Conservation (phyloP, 192 early-diverging fungal genomes). For the Coemansia sp. region DNA sequence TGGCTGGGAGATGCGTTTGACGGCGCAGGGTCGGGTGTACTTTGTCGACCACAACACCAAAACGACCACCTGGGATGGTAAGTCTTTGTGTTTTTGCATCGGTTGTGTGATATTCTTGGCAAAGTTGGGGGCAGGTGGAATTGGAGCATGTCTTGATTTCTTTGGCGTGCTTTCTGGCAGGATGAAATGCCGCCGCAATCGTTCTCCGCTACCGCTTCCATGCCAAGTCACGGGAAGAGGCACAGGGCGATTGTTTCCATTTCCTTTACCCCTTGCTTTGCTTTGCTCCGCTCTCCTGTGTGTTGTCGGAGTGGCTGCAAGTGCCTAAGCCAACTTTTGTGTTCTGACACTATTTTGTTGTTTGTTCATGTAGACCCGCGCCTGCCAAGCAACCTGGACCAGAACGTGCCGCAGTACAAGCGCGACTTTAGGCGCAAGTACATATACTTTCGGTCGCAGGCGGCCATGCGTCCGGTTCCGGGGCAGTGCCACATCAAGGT, state of each 20-base stretch:
- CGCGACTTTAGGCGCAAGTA: constrained; percentile 96
- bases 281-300: too few relatives aligned
- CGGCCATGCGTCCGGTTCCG: constrained; percentile 78
- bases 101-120: neutral
- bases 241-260: neutral
- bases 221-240: neutral
- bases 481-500: constrained; percentile 94
- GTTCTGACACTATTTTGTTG: neutral
- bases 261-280: neutral
- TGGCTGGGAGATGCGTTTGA: constrained; percentile 98
- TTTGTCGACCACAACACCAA: constrained; percentile 99
- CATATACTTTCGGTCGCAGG: constrained; percentile 94
- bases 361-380: constrained; percentile 57
- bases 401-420: constrained; percentile 97
- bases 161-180: neutral
- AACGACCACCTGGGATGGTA: constrained; percentile 96
- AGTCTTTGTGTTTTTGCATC: constrained; percentile 26
- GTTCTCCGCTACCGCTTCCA: neutral
- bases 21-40: constrained; percentile 88
- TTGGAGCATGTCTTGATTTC: too few relatives aligned
- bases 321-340: neutral
- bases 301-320: neutral
- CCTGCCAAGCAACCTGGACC: constrained; percentile 74
- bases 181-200: neutral
- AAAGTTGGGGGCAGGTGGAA: neutral